A percentile compares a stretch with the other conserved stretches of the same genome.
Evolutionary conservation across 208 protist genomes (phyloP).

Genomic region (Acanthamoeba royreba): DNA sequence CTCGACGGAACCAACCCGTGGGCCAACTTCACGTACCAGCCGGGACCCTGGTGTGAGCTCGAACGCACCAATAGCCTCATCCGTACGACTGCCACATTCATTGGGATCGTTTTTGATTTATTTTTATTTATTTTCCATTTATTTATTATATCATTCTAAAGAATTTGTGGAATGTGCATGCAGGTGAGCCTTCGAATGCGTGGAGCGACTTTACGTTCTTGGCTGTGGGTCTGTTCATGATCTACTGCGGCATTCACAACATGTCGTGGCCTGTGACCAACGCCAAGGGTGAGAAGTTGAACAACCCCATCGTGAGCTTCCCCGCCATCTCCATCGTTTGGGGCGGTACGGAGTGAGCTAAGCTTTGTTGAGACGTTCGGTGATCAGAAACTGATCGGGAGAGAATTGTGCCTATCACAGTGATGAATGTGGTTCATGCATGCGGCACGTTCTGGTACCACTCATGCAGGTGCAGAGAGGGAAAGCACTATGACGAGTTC

Average conservation of each 20-base stretch:
- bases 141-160: too few species aligned
- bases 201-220: conserved; percentile 17
- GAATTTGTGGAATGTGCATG: too few species aligned
- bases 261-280: not conserved
- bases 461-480: not conserved
- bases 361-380: too few species aligned
- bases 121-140: not conserved
- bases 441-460: conserved; percentile 29
- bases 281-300: not conserved
- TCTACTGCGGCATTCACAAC: not conserved
- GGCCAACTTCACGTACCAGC: not conserved
- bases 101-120: not conserved
- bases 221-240: not conserved
- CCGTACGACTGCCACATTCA: not conserved
- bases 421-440: not conserved
- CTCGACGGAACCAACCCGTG: conserved; percentile 7
- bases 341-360: too few species aligned
- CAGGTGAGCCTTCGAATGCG: not conserved
- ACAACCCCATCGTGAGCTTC: not conserved
- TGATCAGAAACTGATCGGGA: too few species aligned
- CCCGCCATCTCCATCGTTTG: not conserved
- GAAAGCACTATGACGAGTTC: conserved; percentile 10
- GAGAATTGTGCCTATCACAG: too few species aligned
- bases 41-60: not conserved
- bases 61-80: not conserved